phyloP scores from a whole-genome alignment of 2,329 filamentous ascomycete species.

The Talaromyces sp. region DNA sequence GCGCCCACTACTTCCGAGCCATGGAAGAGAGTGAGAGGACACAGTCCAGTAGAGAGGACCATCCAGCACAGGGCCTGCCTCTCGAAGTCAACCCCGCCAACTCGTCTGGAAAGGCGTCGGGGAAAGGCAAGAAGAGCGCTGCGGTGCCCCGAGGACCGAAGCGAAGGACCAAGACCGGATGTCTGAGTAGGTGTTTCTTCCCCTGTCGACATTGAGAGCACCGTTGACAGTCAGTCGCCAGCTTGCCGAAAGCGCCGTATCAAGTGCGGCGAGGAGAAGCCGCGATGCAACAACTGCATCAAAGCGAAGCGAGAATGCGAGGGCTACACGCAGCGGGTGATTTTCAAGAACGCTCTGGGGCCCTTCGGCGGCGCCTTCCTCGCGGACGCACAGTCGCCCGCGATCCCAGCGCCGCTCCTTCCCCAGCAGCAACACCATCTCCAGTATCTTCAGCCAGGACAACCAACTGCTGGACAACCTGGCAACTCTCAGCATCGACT shows the following conservation, averaged over 20 bases:
- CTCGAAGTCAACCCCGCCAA: slow-evolving; percentile 1
- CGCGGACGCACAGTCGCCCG: slow-evolving; percentile 1
- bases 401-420: slow-evolving; percentile 12
- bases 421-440: slow-evolving; percentile 10
- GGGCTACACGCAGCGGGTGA: slow-evolving; percentile 38
- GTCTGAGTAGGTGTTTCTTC: slow-evolving; percentile 62
- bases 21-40: slow-evolving; percentile 5
- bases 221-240: slow-evolving; percentile 28
- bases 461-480: slow-evolving; percentile 22
- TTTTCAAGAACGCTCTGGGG: slow-evolving; percentile 39
- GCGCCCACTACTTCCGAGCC: neutral
- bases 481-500: slow-evolving; percentile 29
- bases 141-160: slow-evolving; percentile 36
- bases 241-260: slow-evolving; percentile 92
- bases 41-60: neutral
- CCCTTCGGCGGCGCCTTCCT: slow-evolving; percentile 23
- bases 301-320: slow-evolving; percentile 45
- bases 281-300: slow-evolving; percentile 43
- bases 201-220: neutral
- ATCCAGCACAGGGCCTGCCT: neutral
- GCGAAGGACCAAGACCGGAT: slow-evolving; percentile 87
- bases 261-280: slow-evolving; percentile 84
- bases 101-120: neutral
- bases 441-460: slow-evolving; percentile 15
- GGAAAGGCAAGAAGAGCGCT: slow-evolving; percentile 17